phyloP scores from a whole-genome alignment of 108 stramenopile species.

The Fistulifera solaris region DNA sequence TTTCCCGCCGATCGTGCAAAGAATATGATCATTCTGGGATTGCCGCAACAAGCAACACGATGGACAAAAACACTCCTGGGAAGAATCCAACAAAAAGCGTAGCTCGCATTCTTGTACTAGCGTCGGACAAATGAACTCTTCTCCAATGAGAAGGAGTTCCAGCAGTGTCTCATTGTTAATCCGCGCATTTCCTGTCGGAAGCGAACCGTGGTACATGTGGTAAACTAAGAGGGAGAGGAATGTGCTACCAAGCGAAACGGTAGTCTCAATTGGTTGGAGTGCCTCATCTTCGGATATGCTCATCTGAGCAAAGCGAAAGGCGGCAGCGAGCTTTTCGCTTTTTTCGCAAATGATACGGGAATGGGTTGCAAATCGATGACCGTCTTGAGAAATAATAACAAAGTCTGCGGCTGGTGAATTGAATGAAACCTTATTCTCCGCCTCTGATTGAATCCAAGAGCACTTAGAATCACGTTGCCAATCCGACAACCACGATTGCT shows the following conservation, averaged over 20 bases:
- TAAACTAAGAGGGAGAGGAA: slow-evolving; percentile 32
- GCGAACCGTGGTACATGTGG: slow-evolving; percentile 69
- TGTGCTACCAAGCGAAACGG: slow-evolving; percentile 28
- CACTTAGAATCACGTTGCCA: neutral
- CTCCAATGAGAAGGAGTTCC: slow-evolving; percentile 55
- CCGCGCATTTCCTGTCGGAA: slow-evolving; percentile 12
- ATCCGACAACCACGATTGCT: neutral
- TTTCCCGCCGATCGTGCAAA: neutral
- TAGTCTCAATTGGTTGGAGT: slow-evolving; percentile 6
- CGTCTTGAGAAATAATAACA: slow-evolving; percentile 21
- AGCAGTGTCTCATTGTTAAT: slow-evolving; percentile 26
- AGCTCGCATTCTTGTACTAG: slow-evolving; percentile 67
- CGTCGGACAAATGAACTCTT: slow-evolving; percentile 61
- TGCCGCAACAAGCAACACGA: slow-evolving; percentile 4
- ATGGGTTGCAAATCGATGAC: slow-evolving; percentile 36
- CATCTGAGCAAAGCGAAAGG: slow-evolving; percentile 51
- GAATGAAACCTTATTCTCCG: neutral
- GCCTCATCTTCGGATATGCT: slow-evolving; percentile 8
- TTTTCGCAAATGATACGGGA: slow-evolving; percentile 37
- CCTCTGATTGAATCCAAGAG: neutral
- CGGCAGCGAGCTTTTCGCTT: slow-evolving; percentile 67
- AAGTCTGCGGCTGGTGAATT: slow-evolving; percentile 4
- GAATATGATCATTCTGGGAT: neutral
- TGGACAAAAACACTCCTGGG: slow-evolving; percentile 13
- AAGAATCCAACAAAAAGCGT: slow-evolving; percentile 28